A percentile compares a stretch with the other conserved stretches of the same genome.
Conservation (phyloP, 352 stramenopile species). For the Pythium myriotylum region DNA sequence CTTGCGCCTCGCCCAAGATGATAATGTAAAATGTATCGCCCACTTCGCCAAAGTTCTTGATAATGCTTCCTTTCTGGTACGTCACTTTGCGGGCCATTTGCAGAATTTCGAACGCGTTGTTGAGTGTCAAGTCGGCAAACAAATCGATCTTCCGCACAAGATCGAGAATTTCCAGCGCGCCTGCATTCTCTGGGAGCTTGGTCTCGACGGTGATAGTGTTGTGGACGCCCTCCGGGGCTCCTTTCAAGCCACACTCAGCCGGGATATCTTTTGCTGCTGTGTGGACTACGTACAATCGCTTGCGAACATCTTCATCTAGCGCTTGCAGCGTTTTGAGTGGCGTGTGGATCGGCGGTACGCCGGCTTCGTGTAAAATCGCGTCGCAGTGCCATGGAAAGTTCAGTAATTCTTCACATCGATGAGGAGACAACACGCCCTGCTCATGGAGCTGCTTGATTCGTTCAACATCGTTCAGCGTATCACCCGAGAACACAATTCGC, state of each 20-base stretch:
- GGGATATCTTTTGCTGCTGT: conserved; percentile 88
- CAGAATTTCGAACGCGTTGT: conserved; percentile 87
- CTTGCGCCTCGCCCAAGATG: conserved; percentile 72
- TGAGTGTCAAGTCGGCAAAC: conserved; percentile 79
- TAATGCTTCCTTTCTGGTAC: conserved; percentile 55
- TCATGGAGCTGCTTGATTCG: conserved; percentile 76
- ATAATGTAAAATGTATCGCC: conserved; percentile 84
- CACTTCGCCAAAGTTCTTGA: conserved; percentile 52
- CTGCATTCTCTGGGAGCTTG: conserved; percentile 74
- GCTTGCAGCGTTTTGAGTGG: conserved; percentile 92
- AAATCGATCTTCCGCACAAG: conserved; percentile 86
- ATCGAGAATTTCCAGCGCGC: conserved; percentile 82
- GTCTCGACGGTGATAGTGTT: conserved; percentile 86
- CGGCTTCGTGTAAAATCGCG: conserved; percentile 93
- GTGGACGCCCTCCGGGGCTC: conserved; percentile 88
- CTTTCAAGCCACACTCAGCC: conserved; percentile 71
- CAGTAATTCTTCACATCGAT: conserved; percentile 88
- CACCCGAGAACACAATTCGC: conserved; percentile 95
- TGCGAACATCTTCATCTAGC: conserved; percentile 89
- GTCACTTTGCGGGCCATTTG: conserved; percentile 77
- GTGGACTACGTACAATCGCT: conserved; percentile 95
- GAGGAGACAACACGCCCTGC: conserved; percentile 87
- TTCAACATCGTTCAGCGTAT: conserved; percentile 96
- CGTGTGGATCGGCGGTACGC: conserved; percentile 95
- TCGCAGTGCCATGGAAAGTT: conserved; percentile 95